phyloP scores from a whole-genome alignment of 495 filamentous ascomycete species.

The Aspergillus carlsbadensis region DNA sequence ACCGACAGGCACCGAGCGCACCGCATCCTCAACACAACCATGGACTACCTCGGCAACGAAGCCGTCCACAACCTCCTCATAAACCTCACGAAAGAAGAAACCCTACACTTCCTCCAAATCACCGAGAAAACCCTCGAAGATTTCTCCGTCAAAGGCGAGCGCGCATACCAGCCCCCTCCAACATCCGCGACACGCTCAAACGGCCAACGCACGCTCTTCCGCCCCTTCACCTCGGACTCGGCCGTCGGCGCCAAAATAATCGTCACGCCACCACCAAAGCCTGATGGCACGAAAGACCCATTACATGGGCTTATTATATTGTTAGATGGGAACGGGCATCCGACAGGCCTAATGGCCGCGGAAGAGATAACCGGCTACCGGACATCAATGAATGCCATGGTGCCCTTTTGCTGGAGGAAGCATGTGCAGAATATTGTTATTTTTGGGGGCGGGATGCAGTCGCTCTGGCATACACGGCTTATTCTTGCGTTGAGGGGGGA shows the following conservation, averaged over 20 bases:
- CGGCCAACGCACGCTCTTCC: constrained; percentile 19
- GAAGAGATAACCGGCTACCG: constrained; percentile 19
- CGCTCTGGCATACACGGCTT: constrained; percentile 4
- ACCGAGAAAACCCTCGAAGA: constrained; percentile 9
- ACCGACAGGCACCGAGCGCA: too few species aligned
- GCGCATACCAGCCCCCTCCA: constrained; percentile 18
- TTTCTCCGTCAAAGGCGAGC: constrained; percentile 5
- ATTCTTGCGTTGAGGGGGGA: background rate
- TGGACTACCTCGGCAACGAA: too few species aligned
- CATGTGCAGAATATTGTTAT: constrained; percentile 13
- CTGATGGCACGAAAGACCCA: background rate
- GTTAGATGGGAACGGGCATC: too few species aligned
- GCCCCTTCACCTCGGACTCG: constrained; percentile 19
- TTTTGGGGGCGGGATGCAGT: constrained; percentile 12
- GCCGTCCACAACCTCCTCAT: too few species aligned
- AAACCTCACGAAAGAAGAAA: too few species aligned
- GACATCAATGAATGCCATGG: constrained; percentile 17
- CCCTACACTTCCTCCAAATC: too few species aligned
- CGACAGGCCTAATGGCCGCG: too few species aligned
- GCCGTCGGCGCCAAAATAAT: constrained; percentile 17
- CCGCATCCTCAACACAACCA: too few species aligned
- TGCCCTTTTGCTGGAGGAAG: constrained; percentile 14
- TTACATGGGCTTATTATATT: constrained; percentile 17
- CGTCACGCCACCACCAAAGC: constrained; percentile 6
- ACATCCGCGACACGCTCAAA: constrained; percentile 14